Conservation (phyloP, 208 protist genomes). For the Acanthamoeba lenticulata region DNA sequence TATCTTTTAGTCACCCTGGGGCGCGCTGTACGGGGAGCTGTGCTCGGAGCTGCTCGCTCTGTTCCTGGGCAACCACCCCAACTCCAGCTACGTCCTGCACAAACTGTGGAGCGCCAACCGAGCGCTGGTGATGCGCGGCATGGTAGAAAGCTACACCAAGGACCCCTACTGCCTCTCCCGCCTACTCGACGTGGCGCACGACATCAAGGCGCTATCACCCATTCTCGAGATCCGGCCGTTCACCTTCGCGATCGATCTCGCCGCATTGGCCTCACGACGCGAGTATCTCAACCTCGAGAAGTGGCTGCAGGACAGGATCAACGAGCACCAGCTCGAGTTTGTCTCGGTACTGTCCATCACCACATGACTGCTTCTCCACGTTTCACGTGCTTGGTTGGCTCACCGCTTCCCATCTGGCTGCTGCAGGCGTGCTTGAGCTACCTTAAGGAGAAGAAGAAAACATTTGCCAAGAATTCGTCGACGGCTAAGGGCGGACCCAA, state of each 20-base stretch:
- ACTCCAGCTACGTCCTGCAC: conserved; percentile 73
- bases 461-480: not conserved
- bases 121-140: conserved; percentile 76
- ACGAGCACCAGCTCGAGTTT: conserved; percentile 54
- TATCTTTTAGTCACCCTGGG: conserved; percentile 67
- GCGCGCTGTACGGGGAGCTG: conserved; percentile 76
- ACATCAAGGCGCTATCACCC: conserved; percentile 77
- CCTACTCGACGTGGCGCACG: conserved; percentile 85
- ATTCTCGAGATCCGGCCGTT: conserved; percentile 80
- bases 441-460: conserved; percentile 69
- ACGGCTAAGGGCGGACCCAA: not conserved
- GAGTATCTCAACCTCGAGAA: conserved; percentile 86
- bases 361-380: too few species aligned
- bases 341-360: too few species aligned
- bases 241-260: conserved; percentile 86
- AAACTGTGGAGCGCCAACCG: conserved; percentile 80
- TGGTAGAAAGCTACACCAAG: conserved; percentile 80
- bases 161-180: conserved; percentile 79
- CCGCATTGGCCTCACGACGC: conserved; percentile 79
- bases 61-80: conserved; percentile 72
- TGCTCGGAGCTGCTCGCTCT: conserved; percentile 69
- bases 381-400: not conserved
- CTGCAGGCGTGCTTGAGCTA: conserved; percentile 67
- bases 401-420: not conserved
- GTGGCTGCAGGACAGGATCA: conserved; percentile 81